phyloP scores from a whole-genome alignment of 2,329 filamentous ascomycete species.

The Calonectria ilicicola region DNA sequence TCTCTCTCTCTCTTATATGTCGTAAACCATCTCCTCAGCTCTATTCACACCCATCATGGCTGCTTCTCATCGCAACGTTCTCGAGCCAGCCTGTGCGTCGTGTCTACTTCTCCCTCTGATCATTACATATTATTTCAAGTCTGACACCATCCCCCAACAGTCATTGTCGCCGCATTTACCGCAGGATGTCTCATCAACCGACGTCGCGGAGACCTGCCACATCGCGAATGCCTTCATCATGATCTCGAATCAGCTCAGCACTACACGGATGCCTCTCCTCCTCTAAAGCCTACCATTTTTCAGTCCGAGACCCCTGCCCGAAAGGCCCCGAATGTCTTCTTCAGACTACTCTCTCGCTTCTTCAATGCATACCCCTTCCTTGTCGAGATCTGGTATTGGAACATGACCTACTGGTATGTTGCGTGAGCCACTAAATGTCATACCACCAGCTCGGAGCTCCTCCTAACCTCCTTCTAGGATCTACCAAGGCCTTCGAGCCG shows the following conservation, averaged over 20 bases:
- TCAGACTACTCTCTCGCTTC: slow-evolving; percentile 44
- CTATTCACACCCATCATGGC: slow-evolving; percentile 4
- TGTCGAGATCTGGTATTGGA: slow-evolving; percentile 53
- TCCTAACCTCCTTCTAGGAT: slow-evolving; percentile 40
- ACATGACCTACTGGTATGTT: slow-evolving; percentile 48
- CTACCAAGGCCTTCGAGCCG: slow-evolving; percentile 58
- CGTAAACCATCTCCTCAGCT: neutral
- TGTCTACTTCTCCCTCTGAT: too few species aligned
- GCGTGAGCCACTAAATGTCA: neutral
- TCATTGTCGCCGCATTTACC: slow-evolving; percentile 38
- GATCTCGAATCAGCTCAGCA: slow-evolving; percentile 33
- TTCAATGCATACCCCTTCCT: slow-evolving; percentile 48
- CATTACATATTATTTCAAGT: neutral
- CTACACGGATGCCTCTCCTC: slow-evolving; percentile 34
- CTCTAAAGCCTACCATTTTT: slow-evolving; percentile 34
- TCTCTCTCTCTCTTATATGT: neutral
- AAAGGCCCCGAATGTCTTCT: slow-evolving; percentile 39
- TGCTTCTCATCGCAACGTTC: slow-evolving; percentile 14
- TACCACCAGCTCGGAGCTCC: too few species aligned
- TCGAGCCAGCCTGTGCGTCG: slow-evolving; percentile 28
- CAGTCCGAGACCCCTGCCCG: slow-evolving; percentile 22
- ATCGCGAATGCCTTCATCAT: slow-evolving; percentile 5
- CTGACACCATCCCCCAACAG: slow-evolving; percentile 9
- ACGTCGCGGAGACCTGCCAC: slow-evolving; percentile 14
- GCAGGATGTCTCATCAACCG: slow-evolving; percentile 41